Percentiles rank a stretch among this genome's conserved stretches.
These are phyloP conservation scores for Xylaria sp. DNA, from an alignment of 495 filamentous ascomycete genomes.

Conservation along the genomic window DNA sequence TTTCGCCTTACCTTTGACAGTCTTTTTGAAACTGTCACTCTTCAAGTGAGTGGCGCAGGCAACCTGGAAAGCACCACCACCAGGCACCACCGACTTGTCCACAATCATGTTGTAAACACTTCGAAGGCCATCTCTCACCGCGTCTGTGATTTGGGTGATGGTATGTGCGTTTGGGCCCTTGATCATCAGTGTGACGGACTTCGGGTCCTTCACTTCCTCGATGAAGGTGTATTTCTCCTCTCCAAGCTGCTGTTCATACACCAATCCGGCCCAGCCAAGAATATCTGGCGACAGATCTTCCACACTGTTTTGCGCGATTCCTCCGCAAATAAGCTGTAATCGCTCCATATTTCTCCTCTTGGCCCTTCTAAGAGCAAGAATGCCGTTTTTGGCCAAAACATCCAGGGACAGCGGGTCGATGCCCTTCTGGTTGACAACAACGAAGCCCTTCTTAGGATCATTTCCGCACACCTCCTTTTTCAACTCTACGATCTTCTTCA, in stretches of 20 bases:
- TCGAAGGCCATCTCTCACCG: constrained; percentile 93
- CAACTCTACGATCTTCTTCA: constrained; percentile 96
- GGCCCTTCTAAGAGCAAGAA: constrained; percentile 89
- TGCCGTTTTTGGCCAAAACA: constrained; percentile 96
- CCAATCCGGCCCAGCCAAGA: constrained; percentile 93
- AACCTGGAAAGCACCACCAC: constrained; percentile 95
- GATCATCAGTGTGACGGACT: constrained; percentile 97
- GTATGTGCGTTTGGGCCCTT: constrained; percentile 98
- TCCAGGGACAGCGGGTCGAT: constrained; percentile 97
- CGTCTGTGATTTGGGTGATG: constrained; percentile 94
- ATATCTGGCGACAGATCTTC: constrained; percentile 89
- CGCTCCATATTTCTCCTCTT: constrained; percentile 99
- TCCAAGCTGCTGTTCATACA: constrained; percentile 96
- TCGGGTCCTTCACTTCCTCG: constrained; percentile 97
- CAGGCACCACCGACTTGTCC: constrained; percentile 91
- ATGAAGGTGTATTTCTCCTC: constrained; percentile 99
- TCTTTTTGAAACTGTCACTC: constrained; percentile 80
- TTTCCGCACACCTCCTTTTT: constrained; percentile 98
- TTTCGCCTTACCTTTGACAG: constrained; percentile 96
- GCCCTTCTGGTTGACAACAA: constrained; percentile 99
- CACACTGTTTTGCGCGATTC: constrained; percentile 90
- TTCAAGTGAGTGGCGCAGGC: constrained; percentile 89
- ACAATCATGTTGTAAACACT: constrained; percentile 99
- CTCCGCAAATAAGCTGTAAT: constrained; percentile 91
- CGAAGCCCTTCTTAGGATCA: constrained; percentile 94